Base-by-base conservation (phyloP, 371 early-diverging fungal species). In the Chytridium lagenaria region DNA sequence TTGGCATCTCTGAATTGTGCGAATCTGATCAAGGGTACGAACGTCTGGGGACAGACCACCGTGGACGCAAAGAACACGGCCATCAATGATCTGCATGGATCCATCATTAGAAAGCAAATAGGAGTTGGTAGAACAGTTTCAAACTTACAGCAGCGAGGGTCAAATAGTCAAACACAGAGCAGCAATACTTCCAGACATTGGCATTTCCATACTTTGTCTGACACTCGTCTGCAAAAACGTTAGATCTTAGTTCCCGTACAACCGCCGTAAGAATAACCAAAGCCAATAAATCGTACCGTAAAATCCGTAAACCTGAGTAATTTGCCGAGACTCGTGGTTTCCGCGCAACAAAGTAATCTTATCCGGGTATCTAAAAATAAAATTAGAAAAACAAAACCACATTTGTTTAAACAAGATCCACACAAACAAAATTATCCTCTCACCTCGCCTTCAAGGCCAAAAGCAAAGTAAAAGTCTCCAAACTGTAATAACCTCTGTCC, bases 281-380 rank as follows among this genome's bases (percentile, higher is more conserved):
- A 5, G 36, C 63, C 7, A 55, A 55, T 10, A 55, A 15, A 31
- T 33, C 30, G 51, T 23, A 80, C 77, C 98, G 86, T 97, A 99
- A 80, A 99, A 99, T 40, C 99, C 99, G 84, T 99, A 99, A 33
- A 99, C 98, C 81, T 99, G 96, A 31, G 99, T 99, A 72, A 99
- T 98, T 82, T 98, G 97, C 69, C 99, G 87, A 69, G 93, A 92
- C 84, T 99, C 99, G 82, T 99, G 99, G 84, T 99, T 99, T 69
- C 99, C 99, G 61, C 99, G 90, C 70, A 99, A 85, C 52, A 99
- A 88, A 65, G 96, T 97, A 51, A 99, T 94, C 77, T 96, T 94
- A 74, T 97, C 95, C 34, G 99, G 99, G 86, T 96, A 95, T 82
- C 92, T 89, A 52, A 49, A 44, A 1, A 19, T 31, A 23, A 26